phyloP scores from a whole-genome alignment of 371 early-diverging fungal genomes.

The Rhizopus arrhizus region DNA sequence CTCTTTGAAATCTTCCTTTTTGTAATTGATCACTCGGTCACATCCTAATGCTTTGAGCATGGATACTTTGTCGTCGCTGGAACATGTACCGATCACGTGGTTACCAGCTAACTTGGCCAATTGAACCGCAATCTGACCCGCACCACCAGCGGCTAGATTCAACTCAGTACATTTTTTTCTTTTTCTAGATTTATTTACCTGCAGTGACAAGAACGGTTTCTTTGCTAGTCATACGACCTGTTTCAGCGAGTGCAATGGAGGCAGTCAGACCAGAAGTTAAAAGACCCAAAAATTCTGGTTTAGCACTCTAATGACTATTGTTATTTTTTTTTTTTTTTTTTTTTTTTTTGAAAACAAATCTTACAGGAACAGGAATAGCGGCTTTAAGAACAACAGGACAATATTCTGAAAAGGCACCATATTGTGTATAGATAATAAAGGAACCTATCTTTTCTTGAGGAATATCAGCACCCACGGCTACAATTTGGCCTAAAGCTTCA shows the following conservation, averaged over 20 bases:
- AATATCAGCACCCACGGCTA: slow-evolving; percentile 49
- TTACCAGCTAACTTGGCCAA: slow-evolving; percentile 53
- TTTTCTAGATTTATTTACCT: slow-evolving; percentile 23
- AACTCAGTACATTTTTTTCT: background rate
- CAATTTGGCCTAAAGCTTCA: slow-evolving; percentile 59
- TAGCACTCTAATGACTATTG: slow-evolving; percentile 15
- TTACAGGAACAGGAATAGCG: slow-evolving; percentile 51
- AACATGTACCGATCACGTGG: slow-evolving; percentile 58
- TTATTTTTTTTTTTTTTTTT: background rate
- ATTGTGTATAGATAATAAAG: slow-evolving; percentile 39
- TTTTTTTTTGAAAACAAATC: slow-evolving; percentile 3
- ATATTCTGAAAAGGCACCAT: slow-evolving; percentile 63
- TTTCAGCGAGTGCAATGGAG: slow-evolving; percentile 44
- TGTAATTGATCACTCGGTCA: slow-evolving; percentile 55
- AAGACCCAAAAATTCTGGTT: slow-evolving; percentile 46
- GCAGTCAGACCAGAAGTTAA: slow-evolving; percentile 61
- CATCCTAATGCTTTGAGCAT: slow-evolving; percentile 51
- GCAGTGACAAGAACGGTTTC: slow-evolving; percentile 51
- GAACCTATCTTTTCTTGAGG: slow-evolving; percentile 40
- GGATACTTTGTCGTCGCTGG: slow-evolving; percentile 46
- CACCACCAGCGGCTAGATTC: slow-evolving; percentile 50
- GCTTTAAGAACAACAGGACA: slow-evolving; percentile 28
- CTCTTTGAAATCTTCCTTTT: slow-evolving; percentile 49
- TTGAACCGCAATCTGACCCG: slow-evolving; percentile 57
- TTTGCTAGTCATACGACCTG: slow-evolving; percentile 38